A percentile compares a stretch with the other conserved stretches of the same genome.
Conservation (phyloP, 2,329 filamentous ascomycete genomes). For the Aspergillus sergii region DNA sequence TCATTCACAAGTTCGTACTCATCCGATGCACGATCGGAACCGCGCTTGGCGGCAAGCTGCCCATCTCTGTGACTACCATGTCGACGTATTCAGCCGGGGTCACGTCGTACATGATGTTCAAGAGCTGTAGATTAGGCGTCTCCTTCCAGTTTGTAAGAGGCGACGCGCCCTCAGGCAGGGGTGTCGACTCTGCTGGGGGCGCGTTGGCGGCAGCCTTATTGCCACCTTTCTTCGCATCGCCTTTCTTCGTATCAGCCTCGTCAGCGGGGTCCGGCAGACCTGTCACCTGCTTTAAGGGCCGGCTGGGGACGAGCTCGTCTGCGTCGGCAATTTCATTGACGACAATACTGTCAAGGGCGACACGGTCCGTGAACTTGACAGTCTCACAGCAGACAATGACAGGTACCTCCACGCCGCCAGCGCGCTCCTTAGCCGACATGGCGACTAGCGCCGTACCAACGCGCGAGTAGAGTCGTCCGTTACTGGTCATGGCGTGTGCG, state of each 20-base stretch:
- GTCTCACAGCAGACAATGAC: slow-evolving; percentile 92
- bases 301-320: slow-evolving; percentile 59
- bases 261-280: slow-evolving; percentile 31
- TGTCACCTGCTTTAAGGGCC: slow-evolving; percentile 35
- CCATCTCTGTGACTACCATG: slow-evolving; percentile 89
- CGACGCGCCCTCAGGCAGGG: slow-evolving; percentile 30
- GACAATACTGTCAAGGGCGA: slow-evolving; percentile 88
- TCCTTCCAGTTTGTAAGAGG: slow-evolving; percentile 59
- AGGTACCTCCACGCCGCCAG: slow-evolving; percentile 64
- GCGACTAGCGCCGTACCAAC: slow-evolving; percentile 86
- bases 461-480: slow-evolving; percentile 85
- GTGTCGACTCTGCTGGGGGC: slow-evolving; percentile 24
- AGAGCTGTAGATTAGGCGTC: slow-evolving; percentile 61
- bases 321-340: slow-evolving; percentile 88
- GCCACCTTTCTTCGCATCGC: slow-evolving; percentile 35
- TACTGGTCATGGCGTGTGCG: slow-evolving; percentile 93
- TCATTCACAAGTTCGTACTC: slow-evolving; percentile 44
- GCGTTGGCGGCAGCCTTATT: slow-evolving; percentile 29
- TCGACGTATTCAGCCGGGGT: slow-evolving; percentile 85
- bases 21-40: slow-evolving; percentile 74
- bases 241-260: slow-evolving; percentile 19
- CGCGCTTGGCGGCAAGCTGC: slow-evolving; percentile 80
- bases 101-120: slow-evolving; percentile 86
- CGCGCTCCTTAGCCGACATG: slow-evolving; percentile 71
- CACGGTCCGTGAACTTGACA: slow-evolving; percentile 89